Conservation (phyloP, 106 monocot genomes). For the Cymbidium sinense region DNA sequence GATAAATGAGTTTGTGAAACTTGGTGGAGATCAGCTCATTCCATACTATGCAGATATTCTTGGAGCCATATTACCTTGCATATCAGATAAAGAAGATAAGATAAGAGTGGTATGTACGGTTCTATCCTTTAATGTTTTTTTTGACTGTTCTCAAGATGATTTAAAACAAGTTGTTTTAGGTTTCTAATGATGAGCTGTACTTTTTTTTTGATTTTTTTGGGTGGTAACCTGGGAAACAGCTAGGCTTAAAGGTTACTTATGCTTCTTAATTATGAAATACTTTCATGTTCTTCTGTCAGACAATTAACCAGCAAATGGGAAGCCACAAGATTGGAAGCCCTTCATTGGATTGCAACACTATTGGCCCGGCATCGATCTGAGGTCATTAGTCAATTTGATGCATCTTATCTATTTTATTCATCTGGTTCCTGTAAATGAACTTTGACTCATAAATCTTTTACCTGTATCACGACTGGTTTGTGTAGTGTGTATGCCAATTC, state of each 20-base stretch:
- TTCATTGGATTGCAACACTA: constrained; percentile 78
- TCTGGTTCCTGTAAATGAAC: neutral
- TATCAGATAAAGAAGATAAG: constrained; percentile 90
- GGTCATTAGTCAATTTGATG: constrained; percentile 33
- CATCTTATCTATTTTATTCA: neutral
- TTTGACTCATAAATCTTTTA: neutral
- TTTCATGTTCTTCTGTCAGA: constrained; percentile 27
- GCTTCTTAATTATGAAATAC: neutral
- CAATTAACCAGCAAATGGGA: constrained; percentile 85
- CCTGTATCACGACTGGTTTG: neutral
- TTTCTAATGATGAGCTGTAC: constrained; percentile 97
- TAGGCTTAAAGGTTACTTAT: constrained; percentile 38
- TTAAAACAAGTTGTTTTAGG: constrained; percentile 17
- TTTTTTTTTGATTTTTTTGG: constrained; percentile 20
- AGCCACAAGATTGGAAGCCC: constrained; percentile 83
- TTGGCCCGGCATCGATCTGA: constrained; percentile 57
- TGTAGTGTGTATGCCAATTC: neutral
- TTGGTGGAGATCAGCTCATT: constrained; percentile 88
- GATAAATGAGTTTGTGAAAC: constrained; percentile 98
- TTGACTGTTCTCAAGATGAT: neutral
- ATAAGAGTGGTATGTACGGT: constrained; percentile 43
- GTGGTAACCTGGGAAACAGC: constrained; percentile 6
- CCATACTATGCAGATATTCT: constrained; percentile 91
- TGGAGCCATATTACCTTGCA: constrained; percentile 88
- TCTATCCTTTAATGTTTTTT: neutral